A percentile compares a stretch with the other conserved stretches of the same genome.
phyloP scores from a whole-genome alignment of 2,329 filamentous ascomycete genomes.

The Fusarium nodosum region DNA sequence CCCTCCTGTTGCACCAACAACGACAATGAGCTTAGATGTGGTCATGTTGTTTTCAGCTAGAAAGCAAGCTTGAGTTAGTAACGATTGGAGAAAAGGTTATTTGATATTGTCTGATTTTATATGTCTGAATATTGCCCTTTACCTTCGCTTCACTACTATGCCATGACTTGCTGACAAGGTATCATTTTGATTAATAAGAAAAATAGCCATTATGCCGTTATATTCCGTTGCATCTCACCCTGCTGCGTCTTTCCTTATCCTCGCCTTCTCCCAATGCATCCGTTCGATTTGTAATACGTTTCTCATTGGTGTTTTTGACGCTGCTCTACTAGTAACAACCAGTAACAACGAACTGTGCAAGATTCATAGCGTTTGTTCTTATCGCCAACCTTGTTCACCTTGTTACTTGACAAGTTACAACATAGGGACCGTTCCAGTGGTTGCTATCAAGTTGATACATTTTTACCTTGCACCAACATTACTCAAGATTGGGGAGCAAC shows the following conservation, averaged over 20 bases:
- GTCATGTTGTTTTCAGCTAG: background rate
- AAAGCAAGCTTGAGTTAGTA: background rate
- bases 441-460: background rate
- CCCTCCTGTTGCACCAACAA: slow-evolving; percentile 15
- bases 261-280: background rate
- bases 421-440: background rate
- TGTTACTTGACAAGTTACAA: background rate
- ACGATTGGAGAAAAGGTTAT: background rate
- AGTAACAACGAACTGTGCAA: background rate
- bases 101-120: background rate
- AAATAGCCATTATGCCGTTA: background rate
- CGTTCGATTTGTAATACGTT: background rate
- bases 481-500: background rate
- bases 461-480: background rate
- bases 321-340: background rate
- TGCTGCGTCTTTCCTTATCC: background rate
- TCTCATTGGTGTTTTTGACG: background rate
- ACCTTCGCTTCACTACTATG: background rate
- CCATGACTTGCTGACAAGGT: background rate
- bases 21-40: slow-evolving; percentile 8
- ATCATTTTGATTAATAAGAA: background rate
- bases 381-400: background rate
- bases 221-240: background rate
- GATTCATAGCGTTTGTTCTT: background rate
- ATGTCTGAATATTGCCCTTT: background rate